Evolutionary conservation across 495 filamentous ascomycete genomes (phyloP), one percentile per base, ranked within the genome.

Genomic region (Penicillium parvum): DNA sequence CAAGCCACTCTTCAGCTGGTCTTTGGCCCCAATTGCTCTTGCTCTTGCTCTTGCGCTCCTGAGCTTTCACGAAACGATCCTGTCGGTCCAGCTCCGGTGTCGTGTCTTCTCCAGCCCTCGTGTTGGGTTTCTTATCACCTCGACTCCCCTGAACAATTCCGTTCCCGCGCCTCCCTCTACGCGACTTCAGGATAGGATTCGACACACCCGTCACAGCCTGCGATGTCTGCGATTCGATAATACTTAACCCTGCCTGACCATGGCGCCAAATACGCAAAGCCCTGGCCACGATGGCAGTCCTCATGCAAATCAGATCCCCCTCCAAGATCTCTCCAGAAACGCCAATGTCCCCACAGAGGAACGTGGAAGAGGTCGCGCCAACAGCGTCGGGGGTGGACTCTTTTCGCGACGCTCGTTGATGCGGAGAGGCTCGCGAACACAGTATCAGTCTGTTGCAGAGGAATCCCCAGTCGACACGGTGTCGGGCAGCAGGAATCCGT

Each of bases 251-350:
- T 60, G 69, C 71, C 65, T 49, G 51, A 68, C 66, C 61, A 86
- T 86, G 82, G 77, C 79, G 65, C 76, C 78, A 37, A 69, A 75
- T 64, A 73, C 69, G 57, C 67, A 68, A 23, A 69, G 66, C 49
- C 63, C 73, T 57, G 64, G 69, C 49, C 63, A 73, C 48, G 57
- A 72, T 49, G 66, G 70, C 38, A 57, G 64, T 20, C 55, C 71
- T 44, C 49, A n/a, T n/a, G n/a, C 77, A 22, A 66, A 76, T 36
- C 84, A 88, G 29, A 95, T 96, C 64, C 88, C 90, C 34, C 71
- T 96, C 35, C 84, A 85, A 61, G 83, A 95, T 61, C 81, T 96
- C 35, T 79, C 81, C 21, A 74, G 78, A 40, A 68, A 76, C 32
- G 77, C 75, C 45, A 76, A 75, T 45, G 26, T 37, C 37, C 45